phyloP scores from a whole-genome alignment of 768 basidiomycete species.

The Lepiota venenata region DNA sequence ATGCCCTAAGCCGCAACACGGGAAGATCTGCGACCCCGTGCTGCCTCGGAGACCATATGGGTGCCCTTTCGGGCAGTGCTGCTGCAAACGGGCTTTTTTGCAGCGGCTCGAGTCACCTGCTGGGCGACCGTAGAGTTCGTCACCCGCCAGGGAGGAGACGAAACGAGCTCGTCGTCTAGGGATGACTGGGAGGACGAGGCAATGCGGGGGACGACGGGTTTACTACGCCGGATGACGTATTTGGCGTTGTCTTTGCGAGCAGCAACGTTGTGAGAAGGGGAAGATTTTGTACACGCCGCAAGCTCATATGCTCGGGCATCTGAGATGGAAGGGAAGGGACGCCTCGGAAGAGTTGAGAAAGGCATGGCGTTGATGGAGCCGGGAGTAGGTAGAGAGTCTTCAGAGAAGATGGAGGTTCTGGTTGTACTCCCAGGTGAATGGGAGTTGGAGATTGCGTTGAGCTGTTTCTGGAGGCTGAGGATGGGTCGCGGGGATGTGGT shows the following conservation, averaged over 20 bases:
- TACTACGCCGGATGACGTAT: background rate
- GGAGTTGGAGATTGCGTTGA: constrained; percentile 25
- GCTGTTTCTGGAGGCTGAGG: constrained; percentile 28
- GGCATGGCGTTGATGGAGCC: constrained; percentile 35
- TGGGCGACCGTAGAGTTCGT: constrained; percentile 7
- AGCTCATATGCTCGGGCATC: constrained; percentile 10
- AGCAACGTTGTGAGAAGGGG: background rate
- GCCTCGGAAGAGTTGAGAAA: constrained; percentile 22
- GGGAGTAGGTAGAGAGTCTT: constrained; percentile 52
- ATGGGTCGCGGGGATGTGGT: constrained; percentile 29
- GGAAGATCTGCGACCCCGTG: constrained; percentile 6
- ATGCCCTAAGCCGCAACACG: constrained; percentile 4
- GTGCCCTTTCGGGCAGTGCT: constrained; percentile 7
- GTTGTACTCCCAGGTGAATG: constrained; percentile 21
- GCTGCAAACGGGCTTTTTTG: background rate
- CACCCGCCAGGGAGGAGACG: constrained; percentile 6
- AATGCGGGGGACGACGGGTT: constrained; percentile 4
- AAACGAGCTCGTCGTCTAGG: background rate
- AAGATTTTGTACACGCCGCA: constrained; percentile 1
- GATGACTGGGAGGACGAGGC: constrained; percentile 6
- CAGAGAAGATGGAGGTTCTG: constrained; percentile 34
- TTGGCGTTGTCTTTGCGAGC: background rate
- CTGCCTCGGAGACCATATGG: background rate
- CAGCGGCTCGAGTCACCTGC: constrained; percentile 4
- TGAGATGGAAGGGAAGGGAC: constrained; percentile 11